A percentile compares a stretch with the other conserved stretches of the same genome.
Conservation (phyloP, 1,284 basidiomycete genomes). For the Ustilago trichophora region DNA sequence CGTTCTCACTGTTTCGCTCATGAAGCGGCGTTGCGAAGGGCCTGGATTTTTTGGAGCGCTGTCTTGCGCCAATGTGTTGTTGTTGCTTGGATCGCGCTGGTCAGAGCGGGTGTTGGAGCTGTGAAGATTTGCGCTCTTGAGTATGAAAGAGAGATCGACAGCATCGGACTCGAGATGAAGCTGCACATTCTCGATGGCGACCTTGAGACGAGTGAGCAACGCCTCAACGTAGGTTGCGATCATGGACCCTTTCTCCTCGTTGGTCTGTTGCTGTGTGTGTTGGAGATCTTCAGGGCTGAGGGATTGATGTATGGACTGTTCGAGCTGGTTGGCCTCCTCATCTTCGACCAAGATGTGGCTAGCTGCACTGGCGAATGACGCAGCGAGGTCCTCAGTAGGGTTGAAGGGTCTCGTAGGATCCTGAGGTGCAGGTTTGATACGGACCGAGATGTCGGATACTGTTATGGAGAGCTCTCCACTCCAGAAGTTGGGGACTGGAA, state of each 20-base stretch:
- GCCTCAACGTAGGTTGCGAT: constrained; percentile 49
- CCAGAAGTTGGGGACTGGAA: constrained; percentile 56
- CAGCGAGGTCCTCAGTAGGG: constrained; percentile 9
- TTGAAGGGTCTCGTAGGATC: background rate
- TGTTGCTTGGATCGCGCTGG: background rate
- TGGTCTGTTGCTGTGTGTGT: constrained; percentile 1
- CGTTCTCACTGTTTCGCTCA: constrained; percentile 23
- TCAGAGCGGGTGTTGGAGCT: constrained; percentile 35
- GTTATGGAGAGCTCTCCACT: constrained; percentile 44
- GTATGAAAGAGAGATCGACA: constrained; percentile 24
- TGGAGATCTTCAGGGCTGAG: constrained; percentile 15
- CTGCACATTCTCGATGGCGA: constrained; percentile 25
- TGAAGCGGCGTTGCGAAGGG: background rate
- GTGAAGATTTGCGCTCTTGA: constrained; percentile 12
- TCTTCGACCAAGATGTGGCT: constrained; percentile 43
- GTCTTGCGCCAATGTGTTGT: too few species aligned
- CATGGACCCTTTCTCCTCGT: constrained; percentile 23
- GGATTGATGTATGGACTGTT: constrained; percentile 51
- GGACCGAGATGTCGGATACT: constrained; percentile 23
- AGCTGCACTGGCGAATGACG: constrained; percentile 44
- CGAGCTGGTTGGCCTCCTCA: constrained; percentile 44
- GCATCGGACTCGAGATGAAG: constrained; percentile 22
- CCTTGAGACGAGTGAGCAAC: constrained; percentile 48
- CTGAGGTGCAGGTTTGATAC: background rate
- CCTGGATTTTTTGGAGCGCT: too few species aligned